Conservation (phyloP, 371 early-diverging fungal species). For the Rhizomucor pusillus region DNA sequence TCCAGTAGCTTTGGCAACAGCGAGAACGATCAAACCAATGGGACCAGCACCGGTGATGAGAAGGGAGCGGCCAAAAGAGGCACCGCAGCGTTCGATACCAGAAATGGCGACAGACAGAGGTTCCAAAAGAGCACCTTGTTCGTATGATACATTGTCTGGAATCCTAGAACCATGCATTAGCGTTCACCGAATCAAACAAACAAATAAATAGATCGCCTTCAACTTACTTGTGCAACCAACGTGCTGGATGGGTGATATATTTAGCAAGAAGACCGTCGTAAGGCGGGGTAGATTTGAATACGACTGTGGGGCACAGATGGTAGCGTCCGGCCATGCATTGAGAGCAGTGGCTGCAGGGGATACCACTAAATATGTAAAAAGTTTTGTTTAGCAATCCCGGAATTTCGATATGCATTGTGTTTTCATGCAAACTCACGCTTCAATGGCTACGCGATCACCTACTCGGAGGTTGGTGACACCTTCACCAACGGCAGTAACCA, state of each 20-base stretch:
- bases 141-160: conserved; percentile 35
- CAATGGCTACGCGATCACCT: conserved; percentile 35
- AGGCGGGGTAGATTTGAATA: conserved; percentile 48
- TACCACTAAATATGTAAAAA: conserved; percentile 30
- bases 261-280: conserved; percentile 40
- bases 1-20: conserved; percentile 41
- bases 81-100: conserved; percentile 37
- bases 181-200: background rate
- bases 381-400: background rate
- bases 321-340: conserved; percentile 48
- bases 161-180: conserved; percentile 12
- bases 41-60: conserved; percentile 44
- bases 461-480: conserved; percentile 26
- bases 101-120: conserved; percentile 47
- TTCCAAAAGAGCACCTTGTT: conserved; percentile 47
- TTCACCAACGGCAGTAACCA: conserved; percentile 39
- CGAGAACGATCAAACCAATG: conserved; percentile 41
- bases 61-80: conserved; percentile 36
- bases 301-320: conserved; percentile 42
- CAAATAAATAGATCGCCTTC: background rate
- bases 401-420: background rate
- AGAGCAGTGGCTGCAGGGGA: conserved; percentile 42
- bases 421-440: conserved; percentile 32
- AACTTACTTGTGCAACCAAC: conserved; percentile 35
- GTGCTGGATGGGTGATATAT: conserved; percentile 46